Evolutionary conservation across 805 yeast genomes (phyloP).

Genomic region (Zygotorulaspora chibaensis): DNA sequence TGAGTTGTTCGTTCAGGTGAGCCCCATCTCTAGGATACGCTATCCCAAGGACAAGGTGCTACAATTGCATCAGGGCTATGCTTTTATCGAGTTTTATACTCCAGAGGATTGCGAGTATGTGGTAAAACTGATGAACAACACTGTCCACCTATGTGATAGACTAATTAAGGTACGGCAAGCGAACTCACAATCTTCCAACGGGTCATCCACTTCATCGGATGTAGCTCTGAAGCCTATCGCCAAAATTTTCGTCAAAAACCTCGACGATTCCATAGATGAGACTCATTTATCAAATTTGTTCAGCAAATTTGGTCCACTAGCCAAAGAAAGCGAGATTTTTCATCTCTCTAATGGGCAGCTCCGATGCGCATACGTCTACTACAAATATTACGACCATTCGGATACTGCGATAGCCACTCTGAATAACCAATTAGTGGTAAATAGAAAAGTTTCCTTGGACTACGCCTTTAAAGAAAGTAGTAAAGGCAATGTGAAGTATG

Average conservation of each 20-base stretch:
- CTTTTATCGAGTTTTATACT: slow-evolving; percentile 69
- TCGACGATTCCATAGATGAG: slow-evolving; percentile 64
- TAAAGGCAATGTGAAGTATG: slow-evolving; percentile 55
- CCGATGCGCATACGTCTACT: slow-evolving; percentile 67
- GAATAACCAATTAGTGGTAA: slow-evolving; percentile 67
- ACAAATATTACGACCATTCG: slow-evolving; percentile 57
- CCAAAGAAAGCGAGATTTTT: slow-evolving; percentile 45
- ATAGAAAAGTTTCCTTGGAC: slow-evolving; percentile 52
- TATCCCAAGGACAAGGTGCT: slow-evolving; percentile 77
- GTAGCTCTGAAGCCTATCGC: slow-evolving; percentile 50
- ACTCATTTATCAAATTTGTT: slow-evolving; percentile 48
- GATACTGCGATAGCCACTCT: slow-evolving; percentile 68
- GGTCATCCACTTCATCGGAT: slow-evolving; percentile 11
- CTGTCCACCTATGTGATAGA: slow-evolving; percentile 51
- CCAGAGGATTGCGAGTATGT: slow-evolving; percentile 68
- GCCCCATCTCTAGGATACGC: slow-evolving; percentile 65
- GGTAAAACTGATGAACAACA: slow-evolving; percentile 53
- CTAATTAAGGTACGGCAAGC: slow-evolving; percentile 55
- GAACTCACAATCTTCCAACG: slow-evolving; percentile 24
- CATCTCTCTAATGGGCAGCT: slow-evolving; percentile 39
- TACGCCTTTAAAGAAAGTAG: slow-evolving; percentile 66
- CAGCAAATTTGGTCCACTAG: slow-evolving; percentile 61
- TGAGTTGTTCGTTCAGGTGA: slow-evolving; percentile 81
- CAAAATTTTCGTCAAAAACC: slow-evolving; percentile 62
- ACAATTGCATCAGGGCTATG: slow-evolving; percentile 77